Base-by-base conservation (phyloP, 805 yeast genomes). In the Ogataea pilisensis region DNA sequence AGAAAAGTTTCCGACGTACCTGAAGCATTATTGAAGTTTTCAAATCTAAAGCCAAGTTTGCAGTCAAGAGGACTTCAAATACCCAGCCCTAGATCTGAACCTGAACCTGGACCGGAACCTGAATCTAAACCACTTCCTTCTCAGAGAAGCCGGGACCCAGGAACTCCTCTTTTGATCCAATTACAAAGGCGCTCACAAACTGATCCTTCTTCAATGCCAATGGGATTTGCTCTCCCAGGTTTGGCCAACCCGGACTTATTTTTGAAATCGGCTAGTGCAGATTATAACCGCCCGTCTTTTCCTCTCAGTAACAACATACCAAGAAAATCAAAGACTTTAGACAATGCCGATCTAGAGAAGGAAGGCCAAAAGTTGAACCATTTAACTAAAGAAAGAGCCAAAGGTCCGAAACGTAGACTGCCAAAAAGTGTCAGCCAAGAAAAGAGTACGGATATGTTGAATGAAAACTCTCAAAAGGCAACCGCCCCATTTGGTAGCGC, bases 331-430 rank as follows among this genome's bases (percentile, higher is more conserved):
- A 48, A 24, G 34, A 50, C 50, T 3, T 18, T 48, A 19, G 57
- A 53, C 24, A 38, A 46, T 16, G 43, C 53, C 20, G 50, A 46
- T 32, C 39, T 56, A 30, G 54, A 44, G 3, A 42, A 49, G 28
- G 49, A 48, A 35, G 49, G 56, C 1, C 57, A 48, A 12, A 64
- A 64, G 31, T 57, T 75, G 34, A 58, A 58, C 0, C 80, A 76
- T 53, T 56, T 70, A 2, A 75, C 66, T 34, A 76, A 75, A 49
- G 41, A 57, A 0, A 59, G 82, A 39, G 61, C 78, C 14, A 69
- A 63, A 41, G 82, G 82, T 0, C 82, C 82, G 0, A 73, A 68
- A 50, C 57, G 81, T 46, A 60, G 72, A 37, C 59, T 71, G 16
- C 80, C 80, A 1, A 62, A 64, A 38, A 45, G 12, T n/a, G 21